These are phyloP conservation scores for Rhizopogon sp. DNA, from an alignment of 768 basidiomycete genomes.

Conservation along the genomic window DNA sequence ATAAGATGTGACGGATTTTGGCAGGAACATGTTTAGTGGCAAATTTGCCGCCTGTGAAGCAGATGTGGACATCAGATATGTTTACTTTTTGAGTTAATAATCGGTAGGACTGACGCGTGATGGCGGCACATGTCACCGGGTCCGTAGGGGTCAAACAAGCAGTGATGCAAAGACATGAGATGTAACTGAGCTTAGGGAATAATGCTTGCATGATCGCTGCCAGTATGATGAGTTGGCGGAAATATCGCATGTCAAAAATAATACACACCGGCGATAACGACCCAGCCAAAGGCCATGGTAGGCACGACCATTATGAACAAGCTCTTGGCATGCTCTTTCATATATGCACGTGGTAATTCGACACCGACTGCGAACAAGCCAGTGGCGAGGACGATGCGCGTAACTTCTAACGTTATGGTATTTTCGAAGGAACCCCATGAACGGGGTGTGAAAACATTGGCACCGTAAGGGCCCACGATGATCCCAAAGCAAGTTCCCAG, in stretches of 20 bases:
- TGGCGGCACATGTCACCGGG: conserved; percentile 86
- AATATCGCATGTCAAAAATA: background rate
- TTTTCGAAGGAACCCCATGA: conserved; percentile 52
- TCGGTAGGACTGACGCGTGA: conserved; percentile 45
- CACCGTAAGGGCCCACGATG: conserved; percentile 67
- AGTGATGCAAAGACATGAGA: conserved; percentile 80
- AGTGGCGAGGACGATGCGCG: conserved; percentile 82
- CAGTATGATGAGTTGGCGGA: background rate
- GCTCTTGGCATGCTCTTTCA: conserved; percentile 72
- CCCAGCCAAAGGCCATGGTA: conserved; percentile 84
- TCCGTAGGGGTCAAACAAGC: conserved; percentile 94
- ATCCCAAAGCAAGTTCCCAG: conserved; percentile 70
- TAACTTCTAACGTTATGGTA: conserved; percentile 82
- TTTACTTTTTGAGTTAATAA: background rate
- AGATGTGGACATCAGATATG: background rate
- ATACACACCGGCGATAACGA: conserved; percentile 59
- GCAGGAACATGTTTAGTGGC: conserved; percentile 65
- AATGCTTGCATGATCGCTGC: conserved; percentile 62
- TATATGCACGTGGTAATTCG: conserved; percentile 83
- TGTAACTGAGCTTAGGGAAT: conserved; percentile 66
- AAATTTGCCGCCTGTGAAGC: conserved; percentile 57
- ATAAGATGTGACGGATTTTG: conserved; percentile 74
- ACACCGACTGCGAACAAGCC: conserved; percentile 95
- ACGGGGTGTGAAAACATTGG: conserved; percentile 71
- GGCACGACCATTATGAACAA: conserved; percentile 69